A percentile compares a stretch with the other conserved stretches of the same genome.
Evolutionary conservation across 345 rosid genomes (phyloP).

Genomic region (Reutealis trisperma): DNA sequence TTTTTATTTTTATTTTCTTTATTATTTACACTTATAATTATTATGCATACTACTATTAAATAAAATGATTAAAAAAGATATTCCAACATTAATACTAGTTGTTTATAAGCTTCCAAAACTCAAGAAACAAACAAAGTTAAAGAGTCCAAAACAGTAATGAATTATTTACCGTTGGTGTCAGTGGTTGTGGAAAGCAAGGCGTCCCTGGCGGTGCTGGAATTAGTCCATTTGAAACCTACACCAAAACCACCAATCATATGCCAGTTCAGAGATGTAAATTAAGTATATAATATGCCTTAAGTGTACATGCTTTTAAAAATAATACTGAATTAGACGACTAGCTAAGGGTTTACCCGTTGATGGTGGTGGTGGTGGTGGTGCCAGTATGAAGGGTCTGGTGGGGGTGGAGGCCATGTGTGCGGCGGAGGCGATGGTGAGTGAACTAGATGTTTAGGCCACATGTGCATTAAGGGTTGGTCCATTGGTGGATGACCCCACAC

Average conservation of each 20-base stretch:
- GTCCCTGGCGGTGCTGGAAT: conserved; percentile 38
- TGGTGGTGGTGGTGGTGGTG: conserved; percentile 38
- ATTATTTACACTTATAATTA: too few relatives aligned
- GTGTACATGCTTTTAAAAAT: neutral
- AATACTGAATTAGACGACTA: too few relatives aligned
- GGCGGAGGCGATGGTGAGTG: conserved; percentile 35
- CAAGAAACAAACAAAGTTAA: conserved; percentile 21
- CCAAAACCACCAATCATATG: neutral
- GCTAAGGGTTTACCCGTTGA: conserved; percentile 38
- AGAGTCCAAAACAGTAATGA: conserved; percentile 25
- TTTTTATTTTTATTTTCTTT: too few relatives aligned
- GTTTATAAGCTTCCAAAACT: conserved; percentile 12
- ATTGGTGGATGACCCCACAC: conserved; percentile 92
- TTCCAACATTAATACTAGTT: neutral
- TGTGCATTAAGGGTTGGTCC: conserved; percentile 42
- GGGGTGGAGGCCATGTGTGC: conserved; percentile 42
- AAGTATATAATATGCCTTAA: too few relatives aligned
- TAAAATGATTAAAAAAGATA: neutral
- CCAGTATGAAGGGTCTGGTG: conserved; percentile 58
- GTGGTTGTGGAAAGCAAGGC: conserved; percentile 58
- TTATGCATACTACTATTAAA: too few relatives aligned
- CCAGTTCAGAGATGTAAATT: neutral
- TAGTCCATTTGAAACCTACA: conserved; percentile 51
- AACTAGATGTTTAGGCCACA: conserved; percentile 71
- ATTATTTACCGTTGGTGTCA: conserved; percentile 49